Evolutionary conservation across 495 filamentous ascomycete genomes (phyloP), one percentile per base, ranked within the genome.

Genomic region (Lasiosphaeris hirsuta): DNA sequence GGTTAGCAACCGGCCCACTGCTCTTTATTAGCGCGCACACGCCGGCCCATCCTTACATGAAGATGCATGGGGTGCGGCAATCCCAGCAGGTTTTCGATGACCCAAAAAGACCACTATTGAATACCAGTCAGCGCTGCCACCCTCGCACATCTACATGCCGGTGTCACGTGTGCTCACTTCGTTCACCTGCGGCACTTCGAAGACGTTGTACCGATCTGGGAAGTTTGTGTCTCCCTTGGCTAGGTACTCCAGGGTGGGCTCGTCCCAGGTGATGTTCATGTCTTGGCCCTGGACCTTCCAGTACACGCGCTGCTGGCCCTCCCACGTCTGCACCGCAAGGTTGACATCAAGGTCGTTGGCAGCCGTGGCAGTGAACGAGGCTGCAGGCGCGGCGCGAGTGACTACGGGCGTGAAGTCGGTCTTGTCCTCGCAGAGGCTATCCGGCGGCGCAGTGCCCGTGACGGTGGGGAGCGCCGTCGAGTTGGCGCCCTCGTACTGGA

Each of bases 1-100:
- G 23, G 5, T 30, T 30, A 30, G 23, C 23, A 30, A n/a, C n/a
- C n/a, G n/a, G n/a, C n/a, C n/a, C n/a, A n/a, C n/a, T n/a, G n/a
- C n/a, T n/a, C n/a, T n/a, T n/a, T n/a, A n/a, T n/a, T n/a, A n/a
- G n/a, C n/a, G n/a, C n/a, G n/a, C n/a, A n/a, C n/a, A n/a, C n/a
- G n/a, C n/a, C n/a, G n/a, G n/a, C n/a, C n/a, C n/a, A n/a, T n/a
- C n/a, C 23, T 30, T 30, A 30, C 23, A 30, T 83, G 79, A 7
- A 86, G 71, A 60, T 84, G 79, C 47, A 83, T 73, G n/a, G 79
- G 81, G 50, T 70, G 77, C 34, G 61, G 48, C 15, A 63, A 37
- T 11, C 46, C 43, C 51, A 56, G 41, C 9, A 44, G 42, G 23
- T 58, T 68, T 57, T 73, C 62, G 40, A 81, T 69, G 4, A 79